These are phyloP conservation scores for Mucor saturninus DNA, from an alignment of 371 early-diverging fungal genomes.

Conservation along the genomic window DNA sequence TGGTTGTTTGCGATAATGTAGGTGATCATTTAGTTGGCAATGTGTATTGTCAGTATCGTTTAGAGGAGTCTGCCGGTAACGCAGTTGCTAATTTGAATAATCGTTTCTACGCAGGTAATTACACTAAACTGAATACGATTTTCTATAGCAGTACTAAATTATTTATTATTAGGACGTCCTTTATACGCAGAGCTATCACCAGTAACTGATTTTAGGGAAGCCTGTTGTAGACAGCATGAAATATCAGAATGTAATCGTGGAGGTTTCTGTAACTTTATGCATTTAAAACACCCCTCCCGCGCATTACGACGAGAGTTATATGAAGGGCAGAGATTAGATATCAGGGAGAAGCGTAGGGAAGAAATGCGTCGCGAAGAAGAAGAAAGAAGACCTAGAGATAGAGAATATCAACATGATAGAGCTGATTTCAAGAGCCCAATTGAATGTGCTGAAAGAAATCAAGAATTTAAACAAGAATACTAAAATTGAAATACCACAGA, in stretches of 20 bases:
- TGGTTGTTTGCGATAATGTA: slow-evolving; percentile 97
- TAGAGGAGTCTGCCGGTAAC: slow-evolving; percentile 92
- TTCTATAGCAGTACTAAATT: not conserved
- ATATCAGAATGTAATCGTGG: slow-evolving; percentile 94
- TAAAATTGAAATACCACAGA: not conserved
- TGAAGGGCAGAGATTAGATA: slow-evolving; percentile 77
- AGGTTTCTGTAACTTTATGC: slow-evolving; percentile 99
- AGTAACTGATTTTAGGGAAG: slow-evolving; percentile 97
- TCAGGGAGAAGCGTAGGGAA: slow-evolving; percentile 59
- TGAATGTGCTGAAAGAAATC: not conserved
- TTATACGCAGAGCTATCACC: slow-evolving; percentile 96
- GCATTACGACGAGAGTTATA: slow-evolving; percentile 77
- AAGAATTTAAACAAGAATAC: slow-evolving; percentile 2
- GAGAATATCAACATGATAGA: slow-evolving; percentile 21
- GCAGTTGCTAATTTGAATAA: slow-evolving; percentile 91
- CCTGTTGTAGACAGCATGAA: slow-evolving; percentile 97
- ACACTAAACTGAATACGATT: not conserved
- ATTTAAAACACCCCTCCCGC: slow-evolving; percentile 84
- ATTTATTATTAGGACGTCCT: slow-evolving; percentile 69
- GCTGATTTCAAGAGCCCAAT: slow-evolving; percentile 5
- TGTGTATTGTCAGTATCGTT: slow-evolving; percentile 92
- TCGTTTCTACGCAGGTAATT: slow-evolving; percentile 90
- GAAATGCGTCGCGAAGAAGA: slow-evolving; percentile 39
- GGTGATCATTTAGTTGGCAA: slow-evolving; percentile 98
- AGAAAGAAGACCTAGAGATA: slow-evolving; percentile 39